These are phyloP conservation scores for Grosmannia clavigera DNA, from an alignment of 2,329 filamentous ascomycete species.

Conservation along the genomic window DNA sequence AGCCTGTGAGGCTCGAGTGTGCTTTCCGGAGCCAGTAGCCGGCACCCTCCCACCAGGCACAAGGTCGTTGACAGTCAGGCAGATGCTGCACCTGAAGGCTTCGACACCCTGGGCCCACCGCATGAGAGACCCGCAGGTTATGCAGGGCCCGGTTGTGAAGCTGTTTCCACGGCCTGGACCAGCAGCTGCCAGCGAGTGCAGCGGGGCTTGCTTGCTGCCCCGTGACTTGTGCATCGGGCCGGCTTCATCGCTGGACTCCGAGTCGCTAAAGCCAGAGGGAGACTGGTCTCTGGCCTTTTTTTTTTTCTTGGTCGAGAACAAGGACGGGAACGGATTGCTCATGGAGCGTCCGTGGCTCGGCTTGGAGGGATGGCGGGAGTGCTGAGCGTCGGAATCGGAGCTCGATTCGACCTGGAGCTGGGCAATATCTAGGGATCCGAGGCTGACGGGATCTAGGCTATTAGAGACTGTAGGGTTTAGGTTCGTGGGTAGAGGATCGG, in stretches of 20 bases:
- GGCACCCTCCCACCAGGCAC: constrained; percentile 24
- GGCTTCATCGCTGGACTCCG: constrained; percentile 29
- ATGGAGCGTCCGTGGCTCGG: constrained; percentile 50
- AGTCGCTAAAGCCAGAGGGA: constrained; percentile 19
- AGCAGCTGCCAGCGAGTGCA: constrained; percentile 20
- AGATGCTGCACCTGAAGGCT: constrained; percentile 73
- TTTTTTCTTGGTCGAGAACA: constrained; percentile 52
- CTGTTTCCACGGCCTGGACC: constrained; percentile 32
- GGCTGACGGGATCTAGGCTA: neutral
- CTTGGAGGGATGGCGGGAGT: constrained; percentile 17
- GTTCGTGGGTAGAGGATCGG: neutral
- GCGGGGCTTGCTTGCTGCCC: neutral
- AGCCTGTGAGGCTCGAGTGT: neutral
- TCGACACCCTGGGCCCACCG: constrained; percentile 64
- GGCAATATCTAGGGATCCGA: constrained; percentile 11
- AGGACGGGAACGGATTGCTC: constrained; percentile 67
- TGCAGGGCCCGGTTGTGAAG: constrained; percentile 61
- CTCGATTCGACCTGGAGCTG: constrained; percentile 16
- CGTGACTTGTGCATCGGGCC: constrained; percentile 11
- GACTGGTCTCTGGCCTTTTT: constrained; percentile 27
- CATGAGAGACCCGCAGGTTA: constrained; percentile 73
- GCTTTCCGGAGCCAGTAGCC: neutral
- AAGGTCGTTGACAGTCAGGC: constrained; percentile 74
- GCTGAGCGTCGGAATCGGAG: constrained; percentile 27
- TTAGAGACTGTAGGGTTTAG: neutral